Conservation (phyloP, 2,329 filamentous ascomycete genomes). For the Colletotrichum chrysophilum region DNA sequence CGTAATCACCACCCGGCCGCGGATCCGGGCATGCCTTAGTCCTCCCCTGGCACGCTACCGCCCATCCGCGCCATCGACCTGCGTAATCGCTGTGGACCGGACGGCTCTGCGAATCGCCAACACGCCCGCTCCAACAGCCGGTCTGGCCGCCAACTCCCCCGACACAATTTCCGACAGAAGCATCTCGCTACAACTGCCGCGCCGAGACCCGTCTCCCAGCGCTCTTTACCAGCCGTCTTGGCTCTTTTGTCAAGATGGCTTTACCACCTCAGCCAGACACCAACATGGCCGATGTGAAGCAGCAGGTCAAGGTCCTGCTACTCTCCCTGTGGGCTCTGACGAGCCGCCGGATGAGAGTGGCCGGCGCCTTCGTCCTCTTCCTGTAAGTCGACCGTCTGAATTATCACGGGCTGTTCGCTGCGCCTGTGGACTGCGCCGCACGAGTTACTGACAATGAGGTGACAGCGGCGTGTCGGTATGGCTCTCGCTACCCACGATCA, state of each 20-base stretch:
- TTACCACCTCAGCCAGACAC: slow-evolving; percentile 17
- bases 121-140: background rate
- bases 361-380: slow-evolving; percentile 33
- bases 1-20: background rate
- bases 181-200: background rate
- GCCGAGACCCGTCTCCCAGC: background rate
- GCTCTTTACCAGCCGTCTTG: background rate
- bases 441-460: background rate
- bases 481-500: slow-evolving; percentile 26
- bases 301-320: slow-evolving; percentile 25
- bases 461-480: slow-evolving; percentile 22
- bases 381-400: slow-evolving; percentile 28
- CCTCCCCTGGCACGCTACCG: background rate
- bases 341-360: slow-evolving; percentile 37
- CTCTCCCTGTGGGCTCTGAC: slow-evolving; percentile 36
- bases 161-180: background rate
- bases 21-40: background rate
- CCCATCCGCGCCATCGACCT: slow-evolving; percentile 1
- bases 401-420: background rate
- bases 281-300: slow-evolving; percentile 24
- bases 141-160: background rate
- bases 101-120: background rate
- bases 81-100: slow-evolving; percentile 5
- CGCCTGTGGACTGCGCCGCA: background rate
- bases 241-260: slow-evolving; percentile 5